Conservation (phyloP, 192 early-diverging fungal genomes). For the Phycomyces blakesleeanus region DNA sequence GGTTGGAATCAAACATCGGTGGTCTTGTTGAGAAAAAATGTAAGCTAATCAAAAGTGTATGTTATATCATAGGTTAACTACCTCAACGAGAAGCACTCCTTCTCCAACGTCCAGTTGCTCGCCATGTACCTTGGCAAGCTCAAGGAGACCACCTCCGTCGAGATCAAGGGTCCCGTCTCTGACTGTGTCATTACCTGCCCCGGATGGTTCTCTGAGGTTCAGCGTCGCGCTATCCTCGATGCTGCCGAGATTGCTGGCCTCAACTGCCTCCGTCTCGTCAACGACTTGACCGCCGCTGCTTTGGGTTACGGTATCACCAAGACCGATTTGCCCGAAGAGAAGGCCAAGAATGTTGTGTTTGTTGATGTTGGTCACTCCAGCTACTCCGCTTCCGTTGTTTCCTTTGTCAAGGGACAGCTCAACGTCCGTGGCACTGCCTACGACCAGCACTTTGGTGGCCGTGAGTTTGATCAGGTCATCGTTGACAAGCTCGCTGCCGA, state of each 20-base stretch:
- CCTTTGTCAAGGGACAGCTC: constrained; percentile 95
- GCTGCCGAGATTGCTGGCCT: constrained; percentile 85
- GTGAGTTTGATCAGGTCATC: constrained; percentile 91
- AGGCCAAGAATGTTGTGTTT: constrained; percentile 86
- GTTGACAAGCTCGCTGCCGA: constrained; percentile 80
- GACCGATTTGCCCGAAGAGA: constrained; percentile 92
- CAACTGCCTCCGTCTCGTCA: constrained; percentile 87
- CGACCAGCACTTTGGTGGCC: constrained; percentile 93
- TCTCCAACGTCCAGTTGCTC: constrained; percentile 85
- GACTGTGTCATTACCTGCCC: constrained; percentile 94
- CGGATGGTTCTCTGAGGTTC: constrained; percentile 91
- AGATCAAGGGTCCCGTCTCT: constrained; percentile 80
- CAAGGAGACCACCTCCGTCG: constrained; percentile 80
- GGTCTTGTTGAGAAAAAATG: no score
- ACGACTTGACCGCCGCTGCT: constrained; percentile 90
- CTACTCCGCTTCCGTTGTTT: constrained; percentile 73
- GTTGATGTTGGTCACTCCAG: constrained; percentile 92
- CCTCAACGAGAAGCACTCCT: constrained; percentile 69
- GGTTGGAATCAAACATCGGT: no score
- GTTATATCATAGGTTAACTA: constrained; percentile 80
- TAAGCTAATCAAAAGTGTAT: no score
- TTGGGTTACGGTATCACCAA: constrained; percentile 99
- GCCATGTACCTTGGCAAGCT: constrained; percentile 95
- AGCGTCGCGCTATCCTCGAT: constrained; percentile 84
- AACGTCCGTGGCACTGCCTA: constrained; percentile 86